Base-by-base conservation (phyloP, 139 green algal genomes). In the Closterium sp. region DNA sequence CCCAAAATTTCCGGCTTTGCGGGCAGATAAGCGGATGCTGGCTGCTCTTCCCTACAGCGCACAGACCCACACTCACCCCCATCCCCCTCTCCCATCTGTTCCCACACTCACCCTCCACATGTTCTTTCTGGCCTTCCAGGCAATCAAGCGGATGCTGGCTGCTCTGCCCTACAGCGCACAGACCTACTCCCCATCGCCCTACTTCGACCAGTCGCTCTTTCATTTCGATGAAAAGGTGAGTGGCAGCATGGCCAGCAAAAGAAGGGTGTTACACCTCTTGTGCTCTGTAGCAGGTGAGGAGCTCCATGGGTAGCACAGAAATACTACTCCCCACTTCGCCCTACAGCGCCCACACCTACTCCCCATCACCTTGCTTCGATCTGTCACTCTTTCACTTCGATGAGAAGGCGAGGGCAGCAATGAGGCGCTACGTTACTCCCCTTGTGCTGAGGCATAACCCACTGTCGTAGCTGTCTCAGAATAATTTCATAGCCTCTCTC, bases 161-260 rank as follows among this genome's bases (percentile, higher is more conserved):
- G 13, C 24, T 0, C 91, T 95, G 32, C 94, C 94, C 27, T 94
- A 94, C 84, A 94, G n/a, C 19, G 38, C 87, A 9, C 94, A 95
- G 62, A 85, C 70, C 4, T 38, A 91, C 31, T 94, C 50, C 88
- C 93, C 94, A 21, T 95, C 93, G 1, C 29, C 90, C 7, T 95
- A 95, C 87, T 94, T 94, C 3, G 93, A 95, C 86, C 91, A 94
- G 84, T 89, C 91, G 31, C 90, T 94, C 21, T 95, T 96, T 73
- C 88, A 94, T 3, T 95, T 95, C 21, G 94, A 95, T 70, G 94
- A 95, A 9, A 95, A 95, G 91, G 91, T 93, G 50, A 73, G 50
- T 13, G 45, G 10, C 32, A 38, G 32, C 32, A 38, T 7, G n/a
- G n/a, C n/a, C n/a, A n/a, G n/a, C n/a, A n/a, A n/a, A n/a, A n/a